Evolutionary conservation across 345 rosid species (phyloP), one percentile per base, ranked within the genome.

Genomic region (Capsella bursapastoris): DNA sequence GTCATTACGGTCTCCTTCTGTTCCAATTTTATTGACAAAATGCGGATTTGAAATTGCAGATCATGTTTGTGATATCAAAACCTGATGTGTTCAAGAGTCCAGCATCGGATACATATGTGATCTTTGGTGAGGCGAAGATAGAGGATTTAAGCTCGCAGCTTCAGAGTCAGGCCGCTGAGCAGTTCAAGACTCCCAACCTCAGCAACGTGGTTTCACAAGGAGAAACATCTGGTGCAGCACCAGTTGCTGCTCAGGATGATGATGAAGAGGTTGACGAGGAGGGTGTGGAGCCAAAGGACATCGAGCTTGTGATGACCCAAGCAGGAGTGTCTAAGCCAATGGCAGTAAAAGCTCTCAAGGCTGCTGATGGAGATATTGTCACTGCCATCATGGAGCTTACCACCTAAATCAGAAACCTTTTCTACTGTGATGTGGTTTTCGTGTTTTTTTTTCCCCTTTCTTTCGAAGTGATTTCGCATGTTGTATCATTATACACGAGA

Each of bases 31-130:
- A 44, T 8, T 52, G 58, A 60, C 28, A 16, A 41, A 60, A 53
- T 63, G 37, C 49, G 66, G 34, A 8, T 67, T 66, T 64, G 41
- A 40, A 65, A 15, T 2, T 66, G 64, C 84, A 91, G 96, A 85
- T 89, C 61, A 61, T 91, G 77, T 91, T 91, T 57, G 91, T 91
- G 53, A 88, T 91, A 72, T 89, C 96, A 11, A 91, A 88, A 80
- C 96, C 93, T 12, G 97, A 91, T 78, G 96, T 91, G 53, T 91
- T 88, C 86, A 89, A 91, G 85, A 91, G 96, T 72, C 93, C 97
- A 49, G 79, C 90, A 48, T 89, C 97, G 7, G 93, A 91, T 64
- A 91, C 96, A 0, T 91, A 89, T 29, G 89, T 89, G 41, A 74
- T 89, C 45, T 91, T 91, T 53, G 97, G 97, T 1, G 97, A 91